A percentile compares a stretch with the other conserved stretches of the same genome.
phyloP scores from a whole-genome alignment of 768 basidiomycete species.

The Baorangia bicolor region DNA sequence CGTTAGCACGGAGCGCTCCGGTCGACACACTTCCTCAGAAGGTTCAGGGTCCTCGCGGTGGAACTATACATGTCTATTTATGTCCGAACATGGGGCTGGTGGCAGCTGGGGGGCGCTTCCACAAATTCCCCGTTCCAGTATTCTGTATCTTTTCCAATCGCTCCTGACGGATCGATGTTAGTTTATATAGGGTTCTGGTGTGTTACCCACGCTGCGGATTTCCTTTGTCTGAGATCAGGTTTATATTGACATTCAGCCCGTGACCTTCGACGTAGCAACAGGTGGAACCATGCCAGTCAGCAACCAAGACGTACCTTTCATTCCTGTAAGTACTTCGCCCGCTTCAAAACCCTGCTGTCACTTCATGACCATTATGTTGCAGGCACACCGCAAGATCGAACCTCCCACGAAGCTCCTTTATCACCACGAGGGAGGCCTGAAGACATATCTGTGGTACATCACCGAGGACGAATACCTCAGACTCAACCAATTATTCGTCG shows the following conservation, averaged over 20 bases:
- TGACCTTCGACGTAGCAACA: background rate
- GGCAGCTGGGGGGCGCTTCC: background rate
- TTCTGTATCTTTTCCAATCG: background rate
- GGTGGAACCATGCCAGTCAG: background rate
- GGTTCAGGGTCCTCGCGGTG: background rate
- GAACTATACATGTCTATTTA: background rate
- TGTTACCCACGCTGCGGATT: background rate
- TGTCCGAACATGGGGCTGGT: background rate
- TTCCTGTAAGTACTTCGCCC: background rate
- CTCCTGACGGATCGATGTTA: background rate
- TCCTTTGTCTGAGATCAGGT: background rate
- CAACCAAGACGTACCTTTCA: background rate
- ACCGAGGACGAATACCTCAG: too few species aligned
- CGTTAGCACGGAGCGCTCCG: background rate
- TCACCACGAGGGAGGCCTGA: too few species aligned
- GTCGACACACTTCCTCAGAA: background rate
- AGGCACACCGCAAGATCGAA: background rate
- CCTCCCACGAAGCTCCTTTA: background rate
- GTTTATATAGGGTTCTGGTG: background rate
- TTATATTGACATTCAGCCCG: background rate
- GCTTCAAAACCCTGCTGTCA: background rate
- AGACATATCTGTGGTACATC: too few species aligned
- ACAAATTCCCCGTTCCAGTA: background rate
- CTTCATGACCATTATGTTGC: background rate
- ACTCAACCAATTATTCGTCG: too few species aligned